Conservation (phyloP, 2,329 filamentous ascomycete genomes). For the Xylaria sp. region DNA sequence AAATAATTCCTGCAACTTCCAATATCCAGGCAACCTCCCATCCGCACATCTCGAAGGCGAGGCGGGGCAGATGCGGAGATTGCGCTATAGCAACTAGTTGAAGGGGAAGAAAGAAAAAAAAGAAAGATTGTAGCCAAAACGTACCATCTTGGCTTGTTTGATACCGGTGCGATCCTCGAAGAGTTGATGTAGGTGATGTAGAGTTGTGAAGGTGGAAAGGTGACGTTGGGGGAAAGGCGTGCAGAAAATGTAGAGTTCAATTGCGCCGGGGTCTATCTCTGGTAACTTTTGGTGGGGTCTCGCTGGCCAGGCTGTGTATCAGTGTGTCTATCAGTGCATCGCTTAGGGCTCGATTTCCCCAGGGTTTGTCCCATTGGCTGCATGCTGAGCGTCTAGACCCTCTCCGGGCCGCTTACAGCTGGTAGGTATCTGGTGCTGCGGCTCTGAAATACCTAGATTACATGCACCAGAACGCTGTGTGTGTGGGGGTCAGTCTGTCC, state of each 20-base stretch:
- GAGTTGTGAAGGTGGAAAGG: conserved; percentile 31
- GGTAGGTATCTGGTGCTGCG: conserved; percentile 1
- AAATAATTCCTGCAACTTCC: conserved; percentile 11
- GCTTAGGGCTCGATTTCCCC: conserved; percentile 40
- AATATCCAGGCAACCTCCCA: not conserved
- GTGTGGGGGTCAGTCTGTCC: no score
- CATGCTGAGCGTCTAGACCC: not conserved
- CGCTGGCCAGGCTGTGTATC: conserved; percentile 35
- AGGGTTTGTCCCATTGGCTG: conserved; percentile 39
- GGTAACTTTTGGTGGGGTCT: conserved; percentile 20
- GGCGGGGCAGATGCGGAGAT: conserved; percentile 13
- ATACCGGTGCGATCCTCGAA: conserved; percentile 73
- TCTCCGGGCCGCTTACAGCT: conserved; percentile 17
- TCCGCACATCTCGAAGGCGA: not conserved
- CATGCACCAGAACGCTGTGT: no score
- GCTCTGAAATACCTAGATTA: no score
- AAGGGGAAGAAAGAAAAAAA: not conserved
- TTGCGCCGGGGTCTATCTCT: conserved; percentile 32
- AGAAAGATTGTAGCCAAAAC: conserved; percentile 37
- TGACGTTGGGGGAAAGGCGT: conserved; percentile 29
- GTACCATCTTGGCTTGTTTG: conserved; percentile 65
- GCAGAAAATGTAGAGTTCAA: conserved; percentile 31
- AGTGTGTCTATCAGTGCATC: conserved; percentile 35
- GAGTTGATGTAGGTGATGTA: conserved; percentile 48
- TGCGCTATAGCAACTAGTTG: not conserved